Percentiles rank a stretch among this genome's conserved stretches.
These are phyloP conservation scores for Tephrocybe sp. DNA, from an alignment of 768 basidiomycete genomes.

Conservation along the genomic window DNA sequence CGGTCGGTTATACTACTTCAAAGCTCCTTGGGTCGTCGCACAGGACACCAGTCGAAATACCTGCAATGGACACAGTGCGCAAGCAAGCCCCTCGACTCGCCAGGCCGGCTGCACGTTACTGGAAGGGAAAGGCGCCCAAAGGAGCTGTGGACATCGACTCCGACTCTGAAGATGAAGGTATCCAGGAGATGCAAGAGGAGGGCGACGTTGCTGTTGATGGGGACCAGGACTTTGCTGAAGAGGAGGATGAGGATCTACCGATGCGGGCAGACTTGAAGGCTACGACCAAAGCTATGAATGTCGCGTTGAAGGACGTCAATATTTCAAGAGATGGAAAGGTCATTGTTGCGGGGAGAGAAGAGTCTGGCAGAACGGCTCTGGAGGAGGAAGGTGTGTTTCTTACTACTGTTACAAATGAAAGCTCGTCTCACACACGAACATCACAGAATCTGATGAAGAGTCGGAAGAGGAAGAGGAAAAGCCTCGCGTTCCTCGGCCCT, in stretches of 20 bases:
- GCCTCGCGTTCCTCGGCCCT: slow-evolving; percentile 5
- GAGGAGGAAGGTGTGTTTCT: slow-evolving; percentile 44
- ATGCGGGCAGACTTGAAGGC: slow-evolving; percentile 35
- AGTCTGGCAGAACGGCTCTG: slow-evolving; percentile 70
- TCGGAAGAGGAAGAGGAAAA: slow-evolving; percentile 37
- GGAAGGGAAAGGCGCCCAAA: slow-evolving; percentile 89
- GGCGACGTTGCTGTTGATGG: slow-evolving; percentile 63
- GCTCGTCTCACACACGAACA: too few species aligned
- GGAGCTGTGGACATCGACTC: slow-evolving; percentile 59
- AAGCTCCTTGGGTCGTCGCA: too few species aligned
- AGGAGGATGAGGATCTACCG: slow-evolving; percentile 40
- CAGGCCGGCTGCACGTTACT: slow-evolving; percentile 82
- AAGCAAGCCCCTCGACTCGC: slow-evolving; percentile 79
- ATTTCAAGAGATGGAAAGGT: slow-evolving; percentile 82
- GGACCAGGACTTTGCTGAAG: slow-evolving; percentile 53
- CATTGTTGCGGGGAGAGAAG: slow-evolving; percentile 74
- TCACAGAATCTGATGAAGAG: slow-evolving; percentile 51
- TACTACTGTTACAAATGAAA: slow-evolving; percentile 12
- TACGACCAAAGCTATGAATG: slow-evolving; percentile 59
- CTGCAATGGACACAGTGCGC: slow-evolving; percentile 35
- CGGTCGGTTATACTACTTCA: too few species aligned
- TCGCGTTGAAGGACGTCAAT: slow-evolving; percentile 76
- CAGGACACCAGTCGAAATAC: neutral
- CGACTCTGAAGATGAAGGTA: slow-evolving; percentile 65
- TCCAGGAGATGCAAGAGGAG: slow-evolving; percentile 39